A percentile compares a stretch with the other conserved stretches of the same genome.
Evolutionary conservation across 2,329 filamentous ascomycete genomes (phyloP).

Genomic region (Pestalotiopsis sp.): DNA sequence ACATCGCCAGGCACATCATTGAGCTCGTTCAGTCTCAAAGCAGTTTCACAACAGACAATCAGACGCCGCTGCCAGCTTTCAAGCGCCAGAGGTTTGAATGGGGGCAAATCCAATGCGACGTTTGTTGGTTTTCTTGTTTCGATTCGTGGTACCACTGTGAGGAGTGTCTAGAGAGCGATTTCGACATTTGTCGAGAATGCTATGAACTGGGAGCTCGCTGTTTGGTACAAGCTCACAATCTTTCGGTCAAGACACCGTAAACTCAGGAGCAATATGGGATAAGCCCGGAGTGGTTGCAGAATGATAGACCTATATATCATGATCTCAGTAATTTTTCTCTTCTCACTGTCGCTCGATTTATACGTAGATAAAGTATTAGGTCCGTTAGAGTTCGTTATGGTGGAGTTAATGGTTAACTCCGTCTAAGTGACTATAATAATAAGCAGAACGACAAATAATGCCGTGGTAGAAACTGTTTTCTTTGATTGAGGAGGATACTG

Average conservation of each 20-base stretch:
- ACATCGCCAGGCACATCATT: not conserved
- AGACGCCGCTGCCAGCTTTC: too few relatives aligned
- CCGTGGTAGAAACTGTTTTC: not conserved
- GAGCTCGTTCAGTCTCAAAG: too few relatives aligned
- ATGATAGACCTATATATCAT: too few relatives aligned
- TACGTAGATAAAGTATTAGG: not conserved
- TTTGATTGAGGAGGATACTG: too few relatives aligned
- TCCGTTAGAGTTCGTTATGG: not conserved
- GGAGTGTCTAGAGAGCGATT: not conserved
- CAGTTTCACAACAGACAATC: not conserved
- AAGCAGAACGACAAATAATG: not conserved
- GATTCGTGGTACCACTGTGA: not conserved
- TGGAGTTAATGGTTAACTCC: slow-evolving; percentile 1
- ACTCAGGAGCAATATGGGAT: too few relatives aligned
- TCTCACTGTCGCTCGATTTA: too few relatives aligned
- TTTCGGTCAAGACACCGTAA: not conserved
- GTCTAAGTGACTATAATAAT: not conserved
- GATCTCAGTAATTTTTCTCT: too few relatives aligned
- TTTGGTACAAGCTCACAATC: not conserved
- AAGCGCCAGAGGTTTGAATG: not conserved
- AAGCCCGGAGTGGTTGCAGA: too few relatives aligned
- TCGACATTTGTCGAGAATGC: not conserved
- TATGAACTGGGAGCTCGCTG: not conserved
- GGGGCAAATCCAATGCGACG: not conserved
- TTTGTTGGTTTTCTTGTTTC: not conserved